Base-by-base conservation (phyloP, 371 early-diverging fungal genomes). In the Mortierella sp. region DNA sequence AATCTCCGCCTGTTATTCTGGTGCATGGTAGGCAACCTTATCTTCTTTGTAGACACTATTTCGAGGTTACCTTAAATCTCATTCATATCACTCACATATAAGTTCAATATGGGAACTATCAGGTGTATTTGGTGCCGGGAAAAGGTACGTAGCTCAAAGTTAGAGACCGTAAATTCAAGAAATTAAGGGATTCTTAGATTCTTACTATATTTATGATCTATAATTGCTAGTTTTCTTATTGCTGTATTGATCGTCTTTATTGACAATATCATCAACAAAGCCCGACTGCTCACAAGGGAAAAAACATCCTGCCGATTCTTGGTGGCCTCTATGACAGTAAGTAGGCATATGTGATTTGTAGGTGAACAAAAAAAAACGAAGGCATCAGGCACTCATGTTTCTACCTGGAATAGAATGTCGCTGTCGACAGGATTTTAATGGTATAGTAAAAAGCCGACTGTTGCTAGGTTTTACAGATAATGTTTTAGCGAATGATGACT, bases 371-470 rank as follows among this genome's bases (percentile, higher is more conserved):
- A 47, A 26, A 35, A 16, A 2, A 37, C 1, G 1, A 58, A 30
- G 5, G 5, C 16, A 37, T 60, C 37, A 60, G n/a, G n/a, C n/a
- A 37, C 60, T 60, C n/a, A 9, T 22, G 5, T 37, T 20, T 20
- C 10, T 32, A 30, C 3, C 22, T 37, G 35, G 2, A 26, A 54
- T 69, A 78, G 84, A 95, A 94, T 75, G 95, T 96, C 6, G 97
- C 97, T 5, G 97, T 97, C 3, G 97, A 97, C 79, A 90, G 95
- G 45, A 94, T 97, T 61, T 83, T 97, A 26, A 73, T 70, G 76
- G 89, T 86, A 84, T 22, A n/a, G 51, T 51, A 3, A 20, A 28
- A 14, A 10, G 55, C 16, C 6, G 26, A 16, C 9, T 24, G 28
- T 51, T 51, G 18, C n/a, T 51, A 55, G 8, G 10, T 49, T 35